phyloP scores from a whole-genome alignment of 768 basidiomycete genomes.

The Sistotremastrum suecicum region DNA sequence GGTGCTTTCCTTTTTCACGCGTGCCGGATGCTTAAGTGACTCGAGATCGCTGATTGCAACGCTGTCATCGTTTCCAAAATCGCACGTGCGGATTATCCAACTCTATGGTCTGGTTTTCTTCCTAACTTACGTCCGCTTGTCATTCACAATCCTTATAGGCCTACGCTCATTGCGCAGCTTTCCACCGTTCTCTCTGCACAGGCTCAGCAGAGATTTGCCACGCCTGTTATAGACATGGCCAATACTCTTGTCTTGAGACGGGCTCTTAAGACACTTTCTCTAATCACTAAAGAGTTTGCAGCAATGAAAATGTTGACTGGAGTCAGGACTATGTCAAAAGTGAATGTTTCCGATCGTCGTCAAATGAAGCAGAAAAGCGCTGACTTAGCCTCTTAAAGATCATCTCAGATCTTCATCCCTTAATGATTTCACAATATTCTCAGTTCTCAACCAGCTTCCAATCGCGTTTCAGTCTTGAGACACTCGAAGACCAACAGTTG shows the following conservation, averaged over 20 bases:
- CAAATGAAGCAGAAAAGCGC: not conserved
- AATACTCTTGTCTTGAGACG: constrained; percentile 41
- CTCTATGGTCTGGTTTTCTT: constrained; percentile 39
- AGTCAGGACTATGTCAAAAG: constrained; percentile 50
- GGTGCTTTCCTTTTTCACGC: constrained; percentile 6
- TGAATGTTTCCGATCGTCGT: constrained; percentile 15
- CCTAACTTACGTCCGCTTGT: not conserved
- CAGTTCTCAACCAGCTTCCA: constrained; percentile 29
- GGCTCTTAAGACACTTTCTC: constrained; percentile 48
- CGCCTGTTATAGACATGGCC: constrained; percentile 25
- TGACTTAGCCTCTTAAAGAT: constrained; percentile 25
- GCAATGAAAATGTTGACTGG: constrained; percentile 58
- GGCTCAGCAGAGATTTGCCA: constrained; percentile 34
- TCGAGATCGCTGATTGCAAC: constrained; percentile 68
- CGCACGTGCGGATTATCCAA: constrained; percentile 64
- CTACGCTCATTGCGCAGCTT: constrained; percentile 39
- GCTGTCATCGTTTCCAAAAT: constrained; percentile 62
- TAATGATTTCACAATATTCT: constrained; percentile 51
- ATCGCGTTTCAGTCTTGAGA: constrained; percentile 17
- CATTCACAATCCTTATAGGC: constrained; percentile 28
- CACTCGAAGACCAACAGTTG: constrained; percentile 24
- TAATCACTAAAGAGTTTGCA: constrained; percentile 55
- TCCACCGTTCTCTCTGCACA: constrained; percentile 39
- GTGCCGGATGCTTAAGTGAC: constrained; percentile 3
- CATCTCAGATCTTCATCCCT: constrained; percentile 33